Conservation (phyloP, 2,329 filamentous ascomycete genomes). For the Claviceps capensis region DNA sequence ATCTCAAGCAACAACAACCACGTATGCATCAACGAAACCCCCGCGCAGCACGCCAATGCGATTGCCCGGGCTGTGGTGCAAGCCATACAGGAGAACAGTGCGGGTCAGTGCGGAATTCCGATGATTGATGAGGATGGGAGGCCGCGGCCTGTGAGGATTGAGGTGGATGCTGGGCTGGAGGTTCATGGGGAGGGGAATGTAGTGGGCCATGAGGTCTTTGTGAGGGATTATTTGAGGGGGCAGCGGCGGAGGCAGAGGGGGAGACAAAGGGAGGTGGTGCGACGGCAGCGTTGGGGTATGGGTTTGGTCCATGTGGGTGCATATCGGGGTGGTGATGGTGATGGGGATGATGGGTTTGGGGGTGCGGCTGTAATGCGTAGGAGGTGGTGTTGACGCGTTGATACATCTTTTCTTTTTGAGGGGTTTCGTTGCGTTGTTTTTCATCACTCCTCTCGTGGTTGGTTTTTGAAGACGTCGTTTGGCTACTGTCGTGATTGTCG, state of each 20-base stretch:
- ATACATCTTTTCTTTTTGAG: no score
- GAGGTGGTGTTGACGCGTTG: no score
- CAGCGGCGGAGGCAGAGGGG: neutral
- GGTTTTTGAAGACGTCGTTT: no score
- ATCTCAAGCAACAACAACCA: conserved; percentile 36
- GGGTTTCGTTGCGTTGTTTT: no score
- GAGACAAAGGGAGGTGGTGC: neutral
- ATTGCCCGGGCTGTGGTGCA: conserved; percentile 31
- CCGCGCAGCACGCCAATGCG: conserved; percentile 25
- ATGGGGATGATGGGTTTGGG: no score
- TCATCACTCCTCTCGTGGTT: no score
- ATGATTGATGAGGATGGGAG: conserved; percentile 33
- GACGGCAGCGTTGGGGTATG: conserved; percentile 3
- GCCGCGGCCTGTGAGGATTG: conserved; percentile 26
- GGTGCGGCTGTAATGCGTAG: no score
- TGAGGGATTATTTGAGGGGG: conserved; percentile 14
- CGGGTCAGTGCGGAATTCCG: conserved; percentile 25
- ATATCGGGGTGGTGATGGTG: no score
- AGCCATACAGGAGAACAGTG: conserved; percentile 28
- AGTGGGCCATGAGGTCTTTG: conserved; percentile 21
- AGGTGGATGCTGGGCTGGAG: conserved; percentile 31
- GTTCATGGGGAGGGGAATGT: conserved; percentile 31
- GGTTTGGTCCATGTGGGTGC: no score
- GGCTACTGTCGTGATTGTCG: no score
- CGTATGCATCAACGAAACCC: conserved; percentile 26